These are phyloP conservation scores for Bipolaris bicolor DNA, from an alignment of 2,329 filamentous ascomycete genomes.

Conservation along the genomic window DNA sequence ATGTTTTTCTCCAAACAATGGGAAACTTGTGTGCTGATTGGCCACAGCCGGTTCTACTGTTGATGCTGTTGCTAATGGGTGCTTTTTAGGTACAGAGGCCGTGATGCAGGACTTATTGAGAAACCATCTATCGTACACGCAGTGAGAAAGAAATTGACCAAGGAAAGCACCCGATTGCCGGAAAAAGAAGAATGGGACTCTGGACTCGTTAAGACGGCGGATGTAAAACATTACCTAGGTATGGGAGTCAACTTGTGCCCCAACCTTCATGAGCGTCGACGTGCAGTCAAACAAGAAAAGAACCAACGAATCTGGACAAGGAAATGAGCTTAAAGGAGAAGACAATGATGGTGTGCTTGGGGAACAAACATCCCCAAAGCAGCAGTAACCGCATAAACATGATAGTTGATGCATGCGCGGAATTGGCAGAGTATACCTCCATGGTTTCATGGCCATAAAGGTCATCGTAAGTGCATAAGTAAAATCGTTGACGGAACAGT, in stretches of 20 bases:
- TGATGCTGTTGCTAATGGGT: conserved; percentile 42
- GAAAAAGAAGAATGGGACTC: conserved; percentile 19
- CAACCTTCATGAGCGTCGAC: conserved; percentile 39
- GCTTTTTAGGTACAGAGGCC: conserved; percentile 50
- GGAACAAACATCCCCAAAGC: conserved; percentile 14
- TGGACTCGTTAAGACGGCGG: conserved; percentile 43
- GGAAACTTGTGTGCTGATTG: conserved; percentile 23
- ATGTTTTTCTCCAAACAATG: conserved; percentile 18
- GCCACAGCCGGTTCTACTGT: conserved; percentile 33
- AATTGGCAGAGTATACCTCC: conserved; percentile 45
- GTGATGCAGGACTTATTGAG: conserved; percentile 33
- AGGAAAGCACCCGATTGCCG: conserved; percentile 12
- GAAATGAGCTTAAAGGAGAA: conserved; percentile 18
- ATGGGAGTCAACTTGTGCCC: conserved; percentile 40
- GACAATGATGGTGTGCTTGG: conserved; percentile 25
- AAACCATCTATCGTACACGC: conserved; percentile 46
- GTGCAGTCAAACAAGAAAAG: conserved; percentile 32
- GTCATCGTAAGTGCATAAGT: conserved; percentile 49
- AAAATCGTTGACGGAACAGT: conserved; percentile 47
- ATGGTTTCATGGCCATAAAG: conserved; percentile 45
- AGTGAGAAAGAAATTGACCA: conserved; percentile 22
- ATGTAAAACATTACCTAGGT: conserved; percentile 46
- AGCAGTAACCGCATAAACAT: conserved; percentile 21
- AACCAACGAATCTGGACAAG: conserved; percentile 26
- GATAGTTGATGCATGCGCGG: conserved; percentile 20